These are phyloP conservation scores for Saxophila tyrrhenica DNA, from an alignment of 495 filamentous ascomycete species.

Conservation along the genomic window DNA sequence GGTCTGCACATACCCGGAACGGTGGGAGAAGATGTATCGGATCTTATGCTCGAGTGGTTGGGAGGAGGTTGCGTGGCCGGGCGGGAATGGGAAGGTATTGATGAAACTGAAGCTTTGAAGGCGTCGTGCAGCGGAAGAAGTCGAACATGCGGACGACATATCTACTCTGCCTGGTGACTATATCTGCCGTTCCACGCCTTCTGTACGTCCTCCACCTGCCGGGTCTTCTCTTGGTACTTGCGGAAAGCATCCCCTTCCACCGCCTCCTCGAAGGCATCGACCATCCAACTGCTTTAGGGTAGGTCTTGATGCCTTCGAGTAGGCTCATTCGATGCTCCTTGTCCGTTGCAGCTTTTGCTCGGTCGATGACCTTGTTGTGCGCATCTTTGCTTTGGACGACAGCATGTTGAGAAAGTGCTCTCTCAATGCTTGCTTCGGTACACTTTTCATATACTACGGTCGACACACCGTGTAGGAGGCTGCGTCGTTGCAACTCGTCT, in stretches of 20 bases:
- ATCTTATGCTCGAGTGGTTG: neutral
- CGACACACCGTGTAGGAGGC: no score
- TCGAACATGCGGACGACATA: no score
- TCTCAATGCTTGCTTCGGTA: neutral
- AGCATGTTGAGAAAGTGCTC: neutral
- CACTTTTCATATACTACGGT: no score
- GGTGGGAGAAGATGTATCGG: neutral
- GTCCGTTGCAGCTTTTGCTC: constrained; percentile 21
- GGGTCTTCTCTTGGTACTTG: neutral
- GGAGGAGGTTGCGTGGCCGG: neutral
- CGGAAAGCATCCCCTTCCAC: constrained; percentile 10
- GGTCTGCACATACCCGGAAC: neutral
- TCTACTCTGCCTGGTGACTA: no score
- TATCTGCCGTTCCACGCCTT: no score
- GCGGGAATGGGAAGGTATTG: neutral
- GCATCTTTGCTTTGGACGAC: neutral
- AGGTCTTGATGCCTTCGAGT: constrained; percentile 33
- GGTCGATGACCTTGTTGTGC: constrained; percentile 4
- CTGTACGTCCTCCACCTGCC: neutral
- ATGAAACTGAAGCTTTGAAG: neutral
- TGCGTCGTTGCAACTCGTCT: no score
- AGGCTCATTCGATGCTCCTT: constrained; percentile 29
- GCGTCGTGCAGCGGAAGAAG: no score
- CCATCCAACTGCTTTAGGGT: constrained; percentile 51
- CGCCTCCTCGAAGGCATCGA: constrained; percentile 33